Conservation (phyloP, 352 stramenopile species). For the Thraustochytrium sp. region DNA sequence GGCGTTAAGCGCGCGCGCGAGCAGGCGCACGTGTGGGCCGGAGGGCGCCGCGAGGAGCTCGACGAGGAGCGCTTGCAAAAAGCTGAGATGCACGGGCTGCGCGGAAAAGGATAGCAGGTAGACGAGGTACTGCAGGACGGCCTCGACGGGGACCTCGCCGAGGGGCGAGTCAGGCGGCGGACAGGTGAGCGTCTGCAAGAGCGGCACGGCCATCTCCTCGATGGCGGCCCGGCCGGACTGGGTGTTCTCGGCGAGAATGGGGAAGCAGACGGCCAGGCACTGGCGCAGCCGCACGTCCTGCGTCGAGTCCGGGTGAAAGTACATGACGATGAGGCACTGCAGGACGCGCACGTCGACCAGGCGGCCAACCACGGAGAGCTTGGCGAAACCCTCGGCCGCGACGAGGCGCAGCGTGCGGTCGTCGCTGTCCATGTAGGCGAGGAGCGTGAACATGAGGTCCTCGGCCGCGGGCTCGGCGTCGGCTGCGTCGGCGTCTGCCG, state of each 20-base stretch:
- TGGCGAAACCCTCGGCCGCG: slow-evolving; percentile 28
- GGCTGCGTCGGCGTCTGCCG: background rate
- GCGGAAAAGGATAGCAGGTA: background rate
- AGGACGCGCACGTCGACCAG: slow-evolving; percentile 28
- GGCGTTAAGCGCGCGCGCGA: background rate
- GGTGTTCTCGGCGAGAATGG: slow-evolving; percentile 13
- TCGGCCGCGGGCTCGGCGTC: background rate
- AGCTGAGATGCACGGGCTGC: background rate
- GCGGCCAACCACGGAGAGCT: slow-evolving; percentile 21
- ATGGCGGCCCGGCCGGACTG: background rate
- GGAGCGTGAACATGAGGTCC: background rate
- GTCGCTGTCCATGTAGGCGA: slow-evolving; percentile 8
- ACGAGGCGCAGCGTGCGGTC: background rate
- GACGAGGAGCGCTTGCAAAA: background rate
- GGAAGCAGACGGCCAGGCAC: slow-evolving; percentile 36
- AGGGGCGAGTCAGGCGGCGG: background rate
- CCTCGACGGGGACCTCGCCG: background rate
- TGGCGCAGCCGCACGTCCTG: slow-evolving; percentile 4
- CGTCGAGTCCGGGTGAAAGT: slow-evolving; percentile 1
- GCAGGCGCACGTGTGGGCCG: background rate
- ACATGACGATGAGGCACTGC: slow-evolving; percentile 8
- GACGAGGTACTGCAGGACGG: background rate
- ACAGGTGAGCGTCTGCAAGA: background rate
- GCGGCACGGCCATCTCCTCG: background rate
- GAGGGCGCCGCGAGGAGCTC: background rate